These are phyloP conservation scores for Paramecium biaurelia DNA, from an alignment of 73 alveolate species.

Conservation along the genomic window DNA sequence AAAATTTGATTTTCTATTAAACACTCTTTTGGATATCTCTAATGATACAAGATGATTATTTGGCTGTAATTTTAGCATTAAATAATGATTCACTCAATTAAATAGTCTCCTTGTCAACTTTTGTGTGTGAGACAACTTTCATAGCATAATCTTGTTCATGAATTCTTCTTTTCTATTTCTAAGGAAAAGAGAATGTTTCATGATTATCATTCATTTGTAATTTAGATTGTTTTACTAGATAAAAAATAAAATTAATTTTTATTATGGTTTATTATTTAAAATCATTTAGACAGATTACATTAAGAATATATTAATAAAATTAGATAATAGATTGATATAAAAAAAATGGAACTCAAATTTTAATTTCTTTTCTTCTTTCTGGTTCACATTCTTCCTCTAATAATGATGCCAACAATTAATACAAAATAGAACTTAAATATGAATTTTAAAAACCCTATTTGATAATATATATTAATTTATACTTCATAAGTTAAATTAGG, in stretches of 20 bases:
- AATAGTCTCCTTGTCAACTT: background rate
- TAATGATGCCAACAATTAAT: background rate
- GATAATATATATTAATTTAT: background rate
- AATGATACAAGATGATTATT: background rate
- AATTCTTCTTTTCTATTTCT: background rate
- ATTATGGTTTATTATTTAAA: background rate
- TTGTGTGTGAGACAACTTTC: background rate
- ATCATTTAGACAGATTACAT: background rate
- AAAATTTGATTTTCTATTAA: background rate
- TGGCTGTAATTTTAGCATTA: background rate
- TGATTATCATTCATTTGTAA: background rate
- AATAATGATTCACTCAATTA: background rate
- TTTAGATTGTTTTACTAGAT: background rate
- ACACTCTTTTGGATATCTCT: background rate
- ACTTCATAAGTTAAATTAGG: background rate
- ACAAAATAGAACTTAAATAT: background rate
- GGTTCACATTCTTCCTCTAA: background rate
- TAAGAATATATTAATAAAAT: background rate
- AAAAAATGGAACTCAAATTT: background rate
- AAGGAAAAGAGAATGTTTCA: background rate
- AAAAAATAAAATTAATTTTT: background rate
- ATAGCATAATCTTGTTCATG: slow-evolving; percentile 10
- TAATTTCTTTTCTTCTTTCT: background rate
- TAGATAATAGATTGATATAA: background rate
- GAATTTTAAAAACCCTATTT: slow-evolving; percentile 10